These are phyloP conservation scores for Kalaharituber pfeilii DNA, from an alignment of 2,329 filamentous ascomycete genomes.

Conservation along the genomic window DNA sequence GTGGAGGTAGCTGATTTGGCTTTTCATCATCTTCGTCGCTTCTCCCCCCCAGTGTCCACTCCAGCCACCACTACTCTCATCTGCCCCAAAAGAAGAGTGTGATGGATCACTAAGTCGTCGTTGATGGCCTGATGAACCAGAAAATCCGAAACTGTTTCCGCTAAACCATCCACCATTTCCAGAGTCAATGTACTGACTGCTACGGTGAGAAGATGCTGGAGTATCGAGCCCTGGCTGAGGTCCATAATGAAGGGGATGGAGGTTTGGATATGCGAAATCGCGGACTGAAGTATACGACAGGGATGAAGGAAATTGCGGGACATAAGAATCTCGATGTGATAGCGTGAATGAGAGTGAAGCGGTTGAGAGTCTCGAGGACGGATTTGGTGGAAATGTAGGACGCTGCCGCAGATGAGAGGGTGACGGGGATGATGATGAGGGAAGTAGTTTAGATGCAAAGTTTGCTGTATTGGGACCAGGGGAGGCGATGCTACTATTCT, in stretches of 20 bases:
- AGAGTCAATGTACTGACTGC: slow-evolving; percentile 29
- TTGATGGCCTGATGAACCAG: slow-evolving; percentile 11
- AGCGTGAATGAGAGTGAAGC: slow-evolving; percentile 12
- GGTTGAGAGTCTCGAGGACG: slow-evolving; percentile 12
- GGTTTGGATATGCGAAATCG: slow-evolving; percentile 78
- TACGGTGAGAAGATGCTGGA: slow-evolving; percentile 49
- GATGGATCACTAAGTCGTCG: slow-evolving; percentile 60
- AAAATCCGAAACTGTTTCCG: slow-evolving; percentile 3
- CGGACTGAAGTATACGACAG: slow-evolving; percentile 77
- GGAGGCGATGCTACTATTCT: slow-evolving; percentile 5
- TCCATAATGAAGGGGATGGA: slow-evolving; percentile 83
- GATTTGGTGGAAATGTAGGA: slow-evolving; percentile 12
- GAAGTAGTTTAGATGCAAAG: not conserved
- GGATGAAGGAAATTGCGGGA: slow-evolving; percentile 38
- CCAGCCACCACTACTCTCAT: slow-evolving; percentile 15
- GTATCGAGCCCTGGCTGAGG: slow-evolving; percentile 66
- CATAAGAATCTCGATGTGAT: slow-evolving; percentile 15
- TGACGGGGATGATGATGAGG: slow-evolving; percentile 5
- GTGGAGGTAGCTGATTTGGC: slow-evolving; percentile 54
- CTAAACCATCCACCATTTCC: slow-evolving; percentile 15
- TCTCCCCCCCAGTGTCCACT: slow-evolving; percentile 34
- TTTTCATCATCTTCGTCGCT: slow-evolving; percentile 20
- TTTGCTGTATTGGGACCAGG: not conserved
- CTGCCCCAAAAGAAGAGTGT: slow-evolving; percentile 9
- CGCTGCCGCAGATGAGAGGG: not conserved